phyloP scores from a whole-genome alignment of 192 early-diverging fungal species.

The Mortierella antarctica region DNA sequence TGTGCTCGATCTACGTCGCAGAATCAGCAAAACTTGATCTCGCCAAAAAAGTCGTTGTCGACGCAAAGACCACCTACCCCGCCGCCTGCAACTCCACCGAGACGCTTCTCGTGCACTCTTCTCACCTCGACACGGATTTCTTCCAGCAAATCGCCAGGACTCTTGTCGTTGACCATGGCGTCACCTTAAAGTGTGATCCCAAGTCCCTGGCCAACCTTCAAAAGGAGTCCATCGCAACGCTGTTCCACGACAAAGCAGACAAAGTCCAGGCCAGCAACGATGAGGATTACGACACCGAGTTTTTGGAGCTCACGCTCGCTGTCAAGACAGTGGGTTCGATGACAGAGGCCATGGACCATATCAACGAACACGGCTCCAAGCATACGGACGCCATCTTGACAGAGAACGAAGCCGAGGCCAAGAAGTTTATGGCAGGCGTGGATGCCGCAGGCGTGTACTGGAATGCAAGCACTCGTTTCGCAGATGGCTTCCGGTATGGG shows the following conservation, averaged over 20 bases:
- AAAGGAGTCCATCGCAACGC: not conserved
- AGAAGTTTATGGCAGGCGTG: conserved; percentile 90
- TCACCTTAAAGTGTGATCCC: conserved; percentile 63
- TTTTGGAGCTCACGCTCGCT: conserved; percentile 87
- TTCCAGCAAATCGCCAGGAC: conserved; percentile 70
- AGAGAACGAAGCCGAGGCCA: conserved; percentile 73
- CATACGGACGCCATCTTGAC: conserved; percentile 98
- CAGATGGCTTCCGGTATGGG: conserved; percentile 98
- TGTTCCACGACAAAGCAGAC: conserved; percentile 41
- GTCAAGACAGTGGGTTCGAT: conserved; percentile 81
- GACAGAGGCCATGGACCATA: conserved; percentile 88
- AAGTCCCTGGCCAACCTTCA: conserved; percentile 37
- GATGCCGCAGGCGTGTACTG: conserved; percentile 99
- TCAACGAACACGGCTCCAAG: conserved; percentile 93
- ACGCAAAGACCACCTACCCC: conserved; percentile 85
- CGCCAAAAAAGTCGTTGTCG: conserved; percentile 84
- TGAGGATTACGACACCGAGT: conserved; percentile 92
- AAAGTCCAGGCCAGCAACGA: conserved; percentile 47
- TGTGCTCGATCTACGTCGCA: conserved; percentile 94
- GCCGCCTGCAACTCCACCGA: conserved; percentile 97
- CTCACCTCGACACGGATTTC: conserved; percentile 46
- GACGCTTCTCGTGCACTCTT: conserved; percentile 87
- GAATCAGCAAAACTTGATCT: conserved; percentile 81
- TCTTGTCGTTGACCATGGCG: conserved; percentile 70
- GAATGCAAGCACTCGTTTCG: conserved; percentile 96